These are phyloP conservation scores for Rhinocladiella similis DNA, from an alignment of 2,329 filamentous ascomycete genomes.

Conservation along the genomic window DNA sequence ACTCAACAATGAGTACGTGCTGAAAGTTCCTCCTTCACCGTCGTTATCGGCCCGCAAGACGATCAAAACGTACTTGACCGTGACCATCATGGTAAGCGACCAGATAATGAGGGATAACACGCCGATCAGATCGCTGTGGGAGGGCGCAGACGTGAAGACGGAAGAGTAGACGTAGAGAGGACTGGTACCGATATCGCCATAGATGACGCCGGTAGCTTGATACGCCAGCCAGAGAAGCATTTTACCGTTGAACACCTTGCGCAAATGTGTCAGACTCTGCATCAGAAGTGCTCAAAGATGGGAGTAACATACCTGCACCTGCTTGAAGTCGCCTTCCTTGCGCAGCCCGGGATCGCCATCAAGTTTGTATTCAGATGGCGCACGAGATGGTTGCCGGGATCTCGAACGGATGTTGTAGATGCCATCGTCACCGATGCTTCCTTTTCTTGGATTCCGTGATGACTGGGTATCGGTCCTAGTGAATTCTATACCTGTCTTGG, in stretches of 20 bases:
- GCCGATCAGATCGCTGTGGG: slow-evolving; percentile 51
- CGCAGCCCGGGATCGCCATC: slow-evolving; percentile 29
- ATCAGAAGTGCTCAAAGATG: background rate
- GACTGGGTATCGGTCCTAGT: slow-evolving; percentile 10
- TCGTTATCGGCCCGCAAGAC: slow-evolving; percentile 57
- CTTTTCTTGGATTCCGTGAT: background rate
- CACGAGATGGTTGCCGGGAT: background rate
- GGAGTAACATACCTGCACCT: slow-evolving; percentile 18
- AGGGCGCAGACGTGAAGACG: slow-evolving; percentile 49
- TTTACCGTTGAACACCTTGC: slow-evolving; percentile 33
- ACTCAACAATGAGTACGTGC: slow-evolving; percentile 53
- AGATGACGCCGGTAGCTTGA: slow-evolving; percentile 58
- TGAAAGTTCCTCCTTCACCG: slow-evolving; percentile 60
- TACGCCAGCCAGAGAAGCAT: slow-evolving; percentile 48
- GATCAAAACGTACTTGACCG: slow-evolving; percentile 57
- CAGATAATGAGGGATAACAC: slow-evolving; percentile 57
- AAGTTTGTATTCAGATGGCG: background rate
- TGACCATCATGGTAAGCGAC: slow-evolving; percentile 58
- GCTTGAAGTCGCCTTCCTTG: slow-evolving; percentile 25
- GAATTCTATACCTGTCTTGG: slow-evolving; percentile 7
- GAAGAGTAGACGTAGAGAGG: slow-evolving; percentile 60
- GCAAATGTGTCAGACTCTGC: background rate
- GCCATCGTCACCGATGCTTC: slow-evolving; percentile 20
- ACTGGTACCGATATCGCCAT: slow-evolving; percentile 60
- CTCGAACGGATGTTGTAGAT: slow-evolving; percentile 29